phyloP scores from a whole-genome alignment of 441 rosid genomes.

The Brassica hybrid region DNA sequence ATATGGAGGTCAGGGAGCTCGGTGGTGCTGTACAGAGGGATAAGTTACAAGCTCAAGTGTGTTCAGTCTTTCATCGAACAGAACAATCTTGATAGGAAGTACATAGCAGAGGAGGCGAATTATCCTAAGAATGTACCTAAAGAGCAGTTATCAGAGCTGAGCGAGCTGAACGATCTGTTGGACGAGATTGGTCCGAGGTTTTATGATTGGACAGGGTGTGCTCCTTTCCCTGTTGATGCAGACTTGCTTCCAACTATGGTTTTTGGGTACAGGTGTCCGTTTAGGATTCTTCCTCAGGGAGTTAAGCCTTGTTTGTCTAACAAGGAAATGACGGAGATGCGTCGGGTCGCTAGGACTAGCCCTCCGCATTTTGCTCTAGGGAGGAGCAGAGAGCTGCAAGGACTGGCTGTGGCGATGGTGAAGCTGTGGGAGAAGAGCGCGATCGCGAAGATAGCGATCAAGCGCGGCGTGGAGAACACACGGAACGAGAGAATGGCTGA shows the following conservation, averaged over 20 bases:
- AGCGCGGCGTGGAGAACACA: conserved; percentile 81
- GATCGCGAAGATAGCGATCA: conserved; percentile 88
- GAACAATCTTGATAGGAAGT: conserved; percentile 39
- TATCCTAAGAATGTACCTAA: conserved; percentile 57
- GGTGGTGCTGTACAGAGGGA: conserved; percentile 82
- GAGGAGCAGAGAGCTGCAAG: conserved; percentile 84
- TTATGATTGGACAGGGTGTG: conserved; percentile 87
- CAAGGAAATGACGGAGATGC: conserved; percentile 66
- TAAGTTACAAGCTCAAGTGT: conserved; percentile 69
- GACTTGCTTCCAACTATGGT: conserved; percentile 80
- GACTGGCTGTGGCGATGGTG: conserved; percentile 82
- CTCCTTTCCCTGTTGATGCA: conserved; percentile 90
- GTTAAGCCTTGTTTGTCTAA: conserved; percentile 60
- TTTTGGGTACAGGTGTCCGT: conserved; percentile 70
- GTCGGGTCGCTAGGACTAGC: conserved; percentile 66
- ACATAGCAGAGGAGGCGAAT: conserved; percentile 48
- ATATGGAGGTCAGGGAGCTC: conserved; percentile 98
- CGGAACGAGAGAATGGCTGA: conserved; percentile 94
- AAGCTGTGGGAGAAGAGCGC: conserved; percentile 86
- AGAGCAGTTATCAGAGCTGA: conserved; percentile 59
- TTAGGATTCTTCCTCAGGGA: conserved; percentile 77
- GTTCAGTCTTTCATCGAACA: conserved; percentile 60
- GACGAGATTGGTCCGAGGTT: conserved; percentile 89
- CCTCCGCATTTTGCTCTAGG: conserved; percentile 98
- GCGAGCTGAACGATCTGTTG: conserved; percentile 65